A percentile compares a stretch with the other conserved stretches of the same genome.
phyloP scores from a whole-genome alignment of 768 basidiomycete genomes.

The Agaricus subrufescens region DNA sequence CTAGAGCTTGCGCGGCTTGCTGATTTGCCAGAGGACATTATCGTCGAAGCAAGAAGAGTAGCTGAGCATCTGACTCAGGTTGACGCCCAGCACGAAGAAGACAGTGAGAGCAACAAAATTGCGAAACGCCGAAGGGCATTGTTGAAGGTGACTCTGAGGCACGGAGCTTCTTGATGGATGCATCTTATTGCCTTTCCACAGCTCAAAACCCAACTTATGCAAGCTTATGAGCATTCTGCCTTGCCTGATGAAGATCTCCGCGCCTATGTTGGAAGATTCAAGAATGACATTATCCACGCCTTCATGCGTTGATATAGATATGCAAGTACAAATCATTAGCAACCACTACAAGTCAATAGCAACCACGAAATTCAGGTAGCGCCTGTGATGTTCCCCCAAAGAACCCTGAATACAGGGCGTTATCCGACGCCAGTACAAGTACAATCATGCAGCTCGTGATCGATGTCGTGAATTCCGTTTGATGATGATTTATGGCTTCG shows the following conservation, averaged over 20 bases:
- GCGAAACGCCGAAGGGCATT: constrained; percentile 63
- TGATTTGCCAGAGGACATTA: constrained; percentile 72
- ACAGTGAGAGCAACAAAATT: constrained; percentile 57
- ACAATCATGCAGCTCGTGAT: neutral
- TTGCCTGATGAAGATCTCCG: constrained; percentile 69
- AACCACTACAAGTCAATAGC: neutral
- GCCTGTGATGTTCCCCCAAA: no score
- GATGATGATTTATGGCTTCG: neutral
- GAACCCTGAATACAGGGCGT: no score
- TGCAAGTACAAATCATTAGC: neutral
- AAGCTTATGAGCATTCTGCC: constrained; percentile 68
- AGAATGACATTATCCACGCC: constrained; percentile 62
- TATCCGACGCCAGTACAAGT: neutral
- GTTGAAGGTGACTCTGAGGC: constrained; percentile 44
- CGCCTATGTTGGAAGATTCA: constrained; percentile 62
- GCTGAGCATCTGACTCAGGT: constrained; percentile 54
- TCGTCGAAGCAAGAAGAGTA: constrained; percentile 57
- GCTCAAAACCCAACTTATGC: constrained; percentile 71
- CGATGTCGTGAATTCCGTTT: neutral
- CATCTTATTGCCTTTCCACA: constrained; percentile 19
- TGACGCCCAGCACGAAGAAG: constrained; percentile 51
- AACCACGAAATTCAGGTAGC: no score
- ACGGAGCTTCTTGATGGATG: neutral
- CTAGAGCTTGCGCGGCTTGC: constrained; percentile 86
- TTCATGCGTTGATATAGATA: constrained; percentile 22